Evolutionary conservation across 176 grass and related monocot genomes (phyloP).

Genomic region (Pontederia paniculata): DNA sequence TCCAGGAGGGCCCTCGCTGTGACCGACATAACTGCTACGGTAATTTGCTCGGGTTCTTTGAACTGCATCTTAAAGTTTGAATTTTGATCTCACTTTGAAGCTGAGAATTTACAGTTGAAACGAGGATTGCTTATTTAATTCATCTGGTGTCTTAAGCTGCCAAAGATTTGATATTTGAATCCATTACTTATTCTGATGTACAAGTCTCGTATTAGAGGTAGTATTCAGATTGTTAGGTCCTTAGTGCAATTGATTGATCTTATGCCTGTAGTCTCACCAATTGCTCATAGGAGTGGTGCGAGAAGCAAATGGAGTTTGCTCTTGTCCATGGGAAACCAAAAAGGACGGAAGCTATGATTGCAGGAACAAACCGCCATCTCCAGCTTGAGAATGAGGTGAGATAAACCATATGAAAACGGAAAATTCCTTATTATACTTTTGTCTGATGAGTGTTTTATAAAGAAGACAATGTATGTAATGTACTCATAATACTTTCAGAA

Average conservation of each 20-base stretch:
- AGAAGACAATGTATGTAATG: too few relatives aligned
- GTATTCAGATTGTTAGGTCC: too few relatives aligned
- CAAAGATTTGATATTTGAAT: too few relatives aligned
- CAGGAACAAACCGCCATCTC: constrained; percentile 59
- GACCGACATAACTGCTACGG: constrained; percentile 74
- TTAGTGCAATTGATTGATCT: not conserved
- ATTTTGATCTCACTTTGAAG: not conserved
- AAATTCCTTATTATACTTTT: too few relatives aligned
- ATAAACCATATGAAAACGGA: too few relatives aligned
- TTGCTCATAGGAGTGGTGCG: constrained; percentile 64
- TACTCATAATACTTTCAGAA: too few relatives aligned
- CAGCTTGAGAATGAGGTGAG: constrained; percentile 81
- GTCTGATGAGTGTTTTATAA: too few relatives aligned
- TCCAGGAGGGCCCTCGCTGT: constrained; percentile 42
- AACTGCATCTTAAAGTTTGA: not conserved
- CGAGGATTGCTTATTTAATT: too few relatives aligned
- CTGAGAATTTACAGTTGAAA: not conserved
- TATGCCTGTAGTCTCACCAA: not conserved
- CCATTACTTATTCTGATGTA: too few relatives aligned
- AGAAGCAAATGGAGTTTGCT: constrained; percentile 85
- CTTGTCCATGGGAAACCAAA: constrained; percentile 43
- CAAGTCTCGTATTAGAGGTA: too few relatives aligned
- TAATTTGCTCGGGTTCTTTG: constrained; percentile 15
- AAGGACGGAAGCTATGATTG: constrained; percentile 72
- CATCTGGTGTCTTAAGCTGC: too few relatives aligned